Percentiles rank a stretch among this genome's conserved stretches.
Conservation (phyloP, 1,284 basidiomycete genomes). For the Retiboletus flavoniger region DNA sequence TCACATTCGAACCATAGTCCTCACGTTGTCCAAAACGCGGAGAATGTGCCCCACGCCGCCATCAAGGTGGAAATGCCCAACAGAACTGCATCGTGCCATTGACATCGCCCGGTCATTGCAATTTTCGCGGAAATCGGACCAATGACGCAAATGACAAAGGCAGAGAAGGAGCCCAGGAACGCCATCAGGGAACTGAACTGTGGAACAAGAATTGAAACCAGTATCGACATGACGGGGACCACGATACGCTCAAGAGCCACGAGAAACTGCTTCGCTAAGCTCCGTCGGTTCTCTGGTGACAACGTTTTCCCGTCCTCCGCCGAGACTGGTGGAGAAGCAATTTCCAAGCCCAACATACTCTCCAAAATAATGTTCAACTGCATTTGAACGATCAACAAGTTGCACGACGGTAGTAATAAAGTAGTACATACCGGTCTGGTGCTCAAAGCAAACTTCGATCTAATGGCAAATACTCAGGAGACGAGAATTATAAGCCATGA, state of each 20-base stretch:
- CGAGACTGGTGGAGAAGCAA: constrained; percentile 37
- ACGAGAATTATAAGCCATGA: background rate
- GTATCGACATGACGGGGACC: constrained; percentile 61
- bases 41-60: constrained; percentile 77
- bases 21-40: constrained; percentile 53
- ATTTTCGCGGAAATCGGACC: constrained; percentile 71
- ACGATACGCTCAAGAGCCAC: constrained; percentile 58
- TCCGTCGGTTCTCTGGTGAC: constrained; percentile 5
- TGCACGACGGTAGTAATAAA: background rate
- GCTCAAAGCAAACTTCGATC: constrained; percentile 85
- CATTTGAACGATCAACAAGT: constrained; percentile 6
- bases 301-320: constrained; percentile 37
- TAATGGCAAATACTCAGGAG: constrained; percentile 29
- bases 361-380: constrained; percentile 81
- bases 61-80: constrained; percentile 60
- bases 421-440: constrained; percentile 69
- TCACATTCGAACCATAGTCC: background rate
- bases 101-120: constrained; percentile 51
- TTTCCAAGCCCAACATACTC: constrained; percentile 67
- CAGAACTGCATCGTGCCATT: constrained; percentile 53
- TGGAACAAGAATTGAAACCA: constrained; percentile 77
- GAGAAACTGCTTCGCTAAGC: constrained; percentile 43
- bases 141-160: constrained; percentile 82
- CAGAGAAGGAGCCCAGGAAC: constrained; percentile 84
- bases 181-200: constrained; percentile 90